Evolutionary conservation across 2,329 filamentous ascomycete species (phyloP).

Genomic region (Cordyceps tenuipes): DNA sequence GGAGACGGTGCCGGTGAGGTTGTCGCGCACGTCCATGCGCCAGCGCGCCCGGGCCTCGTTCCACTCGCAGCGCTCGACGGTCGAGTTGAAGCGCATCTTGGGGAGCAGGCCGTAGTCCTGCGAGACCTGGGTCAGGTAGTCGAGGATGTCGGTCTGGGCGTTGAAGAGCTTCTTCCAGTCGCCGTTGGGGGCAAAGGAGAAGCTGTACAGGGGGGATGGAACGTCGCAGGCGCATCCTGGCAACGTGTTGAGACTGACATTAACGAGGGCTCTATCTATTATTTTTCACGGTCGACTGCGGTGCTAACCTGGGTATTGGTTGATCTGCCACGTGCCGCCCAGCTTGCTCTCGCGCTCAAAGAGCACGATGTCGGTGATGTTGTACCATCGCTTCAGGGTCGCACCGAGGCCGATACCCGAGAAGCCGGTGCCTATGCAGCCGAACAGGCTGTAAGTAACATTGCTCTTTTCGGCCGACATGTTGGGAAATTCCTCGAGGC

Average conservation of each 20-base stretch:
- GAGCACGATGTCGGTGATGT: slow-evolving; percentile 50
- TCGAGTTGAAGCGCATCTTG: slow-evolving; percentile 31
- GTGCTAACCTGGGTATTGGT: slow-evolving; percentile 46
- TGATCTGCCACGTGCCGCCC: slow-evolving; percentile 58
- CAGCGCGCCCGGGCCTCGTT: slow-evolving; percentile 26
- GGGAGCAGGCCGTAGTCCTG: slow-evolving; percentile 31
- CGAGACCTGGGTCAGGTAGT: slow-evolving; percentile 48
- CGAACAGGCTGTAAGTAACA: slow-evolving; percentile 28
- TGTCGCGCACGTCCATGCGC: slow-evolving; percentile 23
- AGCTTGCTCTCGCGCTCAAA: slow-evolving; percentile 50
- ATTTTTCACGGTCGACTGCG: too few relatives aligned
- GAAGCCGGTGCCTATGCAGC: slow-evolving; percentile 50
- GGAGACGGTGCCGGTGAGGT: slow-evolving; percentile 17
- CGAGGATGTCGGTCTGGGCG: slow-evolving; percentile 44
- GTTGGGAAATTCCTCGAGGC: neutral
- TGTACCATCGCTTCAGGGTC: slow-evolving; percentile 47
- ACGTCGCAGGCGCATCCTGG: slow-evolving; percentile 46
- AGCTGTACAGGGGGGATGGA: slow-evolving; percentile 52
- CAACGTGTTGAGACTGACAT: neutral
- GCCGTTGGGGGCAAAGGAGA: slow-evolving; percentile 51
- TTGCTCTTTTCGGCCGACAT: slow-evolving; percentile 8
- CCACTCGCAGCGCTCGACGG: slow-evolving; percentile 32
- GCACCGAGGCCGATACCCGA: slow-evolving; percentile 55
- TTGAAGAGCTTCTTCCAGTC: slow-evolving; percentile 53
- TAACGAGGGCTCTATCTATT: too few relatives aligned